These are phyloP conservation scores for Calonectria hawksworthii DNA, from an alignment of 2,329 filamentous ascomycete genomes.

Conservation along the genomic window DNA sequence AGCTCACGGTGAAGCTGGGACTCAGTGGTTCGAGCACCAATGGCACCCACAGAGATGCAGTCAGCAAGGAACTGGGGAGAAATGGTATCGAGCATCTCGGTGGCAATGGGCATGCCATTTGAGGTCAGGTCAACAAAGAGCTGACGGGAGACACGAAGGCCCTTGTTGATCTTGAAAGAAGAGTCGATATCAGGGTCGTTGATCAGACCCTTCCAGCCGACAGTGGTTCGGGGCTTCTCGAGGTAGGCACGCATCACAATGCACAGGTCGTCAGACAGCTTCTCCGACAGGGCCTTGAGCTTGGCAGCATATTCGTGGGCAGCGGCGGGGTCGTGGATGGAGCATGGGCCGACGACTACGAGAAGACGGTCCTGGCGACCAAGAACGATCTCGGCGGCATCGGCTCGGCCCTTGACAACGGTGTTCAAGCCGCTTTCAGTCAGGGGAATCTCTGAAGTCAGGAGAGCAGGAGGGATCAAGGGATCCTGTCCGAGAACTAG, in stretches of 20 bases:
- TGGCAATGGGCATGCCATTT: slow-evolving; percentile 93
- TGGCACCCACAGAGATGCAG: slow-evolving; percentile 93
- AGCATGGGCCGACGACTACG: slow-evolving; percentile 95
- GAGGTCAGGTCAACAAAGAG: slow-evolving; percentile 92
- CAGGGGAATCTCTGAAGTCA: slow-evolving; percentile 87
- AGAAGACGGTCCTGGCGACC: slow-evolving; percentile 88
- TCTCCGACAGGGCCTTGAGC: slow-evolving; percentile 82
- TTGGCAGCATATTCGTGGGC: slow-evolving; percentile 90
- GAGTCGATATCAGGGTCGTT: slow-evolving; percentile 99
- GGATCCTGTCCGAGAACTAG: slow-evolving; percentile 96
- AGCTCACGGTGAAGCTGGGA: slow-evolving; percentile 97
- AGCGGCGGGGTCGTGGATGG: slow-evolving; percentile 91
- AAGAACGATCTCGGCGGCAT: slow-evolving; percentile 81
- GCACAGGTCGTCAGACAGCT: slow-evolving; percentile 85
- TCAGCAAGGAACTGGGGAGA: slow-evolving; percentile 98
- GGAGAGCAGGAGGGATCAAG: slow-evolving; percentile 88
- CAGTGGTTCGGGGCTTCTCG: slow-evolving; percentile 97
- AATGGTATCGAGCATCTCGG: slow-evolving; percentile 99
- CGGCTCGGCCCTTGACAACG: slow-evolving; percentile 78
- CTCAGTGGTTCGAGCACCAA: slow-evolving; percentile 96
- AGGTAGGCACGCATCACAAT: slow-evolving; percentile 99
- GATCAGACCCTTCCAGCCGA: slow-evolving; percentile 99
- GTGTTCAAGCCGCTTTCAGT: slow-evolving; percentile 73
- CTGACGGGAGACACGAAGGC: slow-evolving; percentile 90
- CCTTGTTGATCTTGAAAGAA: slow-evolving; percentile 99